Percentiles rank a stretch among this genome's conserved stretches.
These are phyloP conservation scores for Chytriomyces sp. DNA, from an alignment of 192 early-diverging fungal species.

Conservation along the genomic window DNA sequence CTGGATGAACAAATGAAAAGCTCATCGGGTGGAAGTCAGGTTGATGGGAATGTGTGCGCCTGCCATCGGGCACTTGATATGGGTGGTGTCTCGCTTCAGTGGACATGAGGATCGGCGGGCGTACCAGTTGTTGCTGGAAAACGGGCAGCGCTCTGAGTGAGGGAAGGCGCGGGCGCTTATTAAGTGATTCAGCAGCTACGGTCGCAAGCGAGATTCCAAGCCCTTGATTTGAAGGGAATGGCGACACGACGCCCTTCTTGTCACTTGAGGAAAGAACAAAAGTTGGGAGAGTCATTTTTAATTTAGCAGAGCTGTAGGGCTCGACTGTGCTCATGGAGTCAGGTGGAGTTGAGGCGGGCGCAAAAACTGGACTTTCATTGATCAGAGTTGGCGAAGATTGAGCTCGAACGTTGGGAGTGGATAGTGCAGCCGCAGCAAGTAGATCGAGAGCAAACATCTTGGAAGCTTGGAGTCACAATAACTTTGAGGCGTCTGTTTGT, in stretches of 20 bases:
- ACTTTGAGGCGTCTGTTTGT: not conserved
- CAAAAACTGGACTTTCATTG: not conserved
- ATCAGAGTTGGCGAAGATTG: not conserved
- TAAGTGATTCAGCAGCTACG: not conserved
- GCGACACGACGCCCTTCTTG: not conserved
- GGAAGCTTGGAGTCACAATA: not conserved
- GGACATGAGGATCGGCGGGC: not conserved
- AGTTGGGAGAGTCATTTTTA: no score
- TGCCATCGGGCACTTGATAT: not conserved
- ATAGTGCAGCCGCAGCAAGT: not conserved
- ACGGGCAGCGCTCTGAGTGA: not conserved
- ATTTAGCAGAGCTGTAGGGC: no score
- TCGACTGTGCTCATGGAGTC: not conserved
- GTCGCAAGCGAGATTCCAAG: not conserved
- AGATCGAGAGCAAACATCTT: not conserved
- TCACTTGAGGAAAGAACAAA: no score
- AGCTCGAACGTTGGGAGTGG: not conserved
- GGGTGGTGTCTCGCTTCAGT: not conserved
- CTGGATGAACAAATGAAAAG: not conserved
- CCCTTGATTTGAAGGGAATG: no score
- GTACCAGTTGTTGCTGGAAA: not conserved
- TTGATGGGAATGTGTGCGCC: not conserved
- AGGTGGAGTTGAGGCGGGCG: not conserved
- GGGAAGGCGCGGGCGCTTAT: not conserved
- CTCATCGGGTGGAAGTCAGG: not conserved